phyloP scores from a whole-genome alignment of 306 rosid species.

The Rosa persica region DNA sequence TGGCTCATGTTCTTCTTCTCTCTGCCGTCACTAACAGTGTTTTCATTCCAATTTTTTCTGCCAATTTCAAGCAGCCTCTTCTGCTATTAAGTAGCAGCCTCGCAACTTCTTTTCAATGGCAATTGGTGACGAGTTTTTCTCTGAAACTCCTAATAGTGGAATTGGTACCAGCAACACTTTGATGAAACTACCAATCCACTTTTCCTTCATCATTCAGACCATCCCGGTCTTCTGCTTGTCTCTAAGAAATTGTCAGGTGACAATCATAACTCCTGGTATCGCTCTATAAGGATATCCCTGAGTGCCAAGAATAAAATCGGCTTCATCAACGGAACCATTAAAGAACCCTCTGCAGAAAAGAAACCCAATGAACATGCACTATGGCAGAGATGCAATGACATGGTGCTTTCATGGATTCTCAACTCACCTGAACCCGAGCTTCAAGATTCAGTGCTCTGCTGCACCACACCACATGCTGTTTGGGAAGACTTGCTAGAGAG shows the following conservation, averaged over 20 bases:
- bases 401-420: neutral
- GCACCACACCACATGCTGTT: neutral
- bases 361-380: neutral
- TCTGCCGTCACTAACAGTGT: neutral
- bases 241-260: neutral
- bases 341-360: too few species aligned
- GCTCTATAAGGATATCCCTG: neutral
- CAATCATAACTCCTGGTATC: neutral
- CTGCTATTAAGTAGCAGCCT: too few species aligned
- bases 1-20: neutral
- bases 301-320: neutral
- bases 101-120: too few species aligned
- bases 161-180: too few species aligned
- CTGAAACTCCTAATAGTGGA: too few species aligned
- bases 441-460: too few species aligned
- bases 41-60: too few species aligned
- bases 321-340: neutral
- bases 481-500: neutral
- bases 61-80: too few species aligned
- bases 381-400: neutral
- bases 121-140: too few species aligned
- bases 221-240: neutral
- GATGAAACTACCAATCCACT: too few species aligned
- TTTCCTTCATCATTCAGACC: too few species aligned
- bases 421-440: neutral